A percentile compares a stretch with the other conserved stretches of the same genome.
Evolutionary conservation across 2,329 filamentous ascomycete species (phyloP).

Genomic region (Aphanocladium album): DNA sequence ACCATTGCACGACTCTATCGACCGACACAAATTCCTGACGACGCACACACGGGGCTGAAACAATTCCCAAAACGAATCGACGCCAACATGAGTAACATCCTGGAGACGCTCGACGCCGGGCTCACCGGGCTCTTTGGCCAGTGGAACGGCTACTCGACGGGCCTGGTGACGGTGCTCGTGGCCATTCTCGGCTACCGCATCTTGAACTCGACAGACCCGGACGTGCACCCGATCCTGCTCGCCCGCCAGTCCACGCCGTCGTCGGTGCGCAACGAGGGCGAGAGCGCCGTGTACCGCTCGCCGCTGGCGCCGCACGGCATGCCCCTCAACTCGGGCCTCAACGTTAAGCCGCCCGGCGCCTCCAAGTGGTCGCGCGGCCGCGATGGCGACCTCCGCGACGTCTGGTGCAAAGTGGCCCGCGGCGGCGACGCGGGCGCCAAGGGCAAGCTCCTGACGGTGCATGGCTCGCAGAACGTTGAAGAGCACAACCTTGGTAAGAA

Average conservation of each 20-base stretch:
- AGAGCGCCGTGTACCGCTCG: slow-evolving; percentile 83
- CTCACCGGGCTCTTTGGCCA: slow-evolving; percentile 65
- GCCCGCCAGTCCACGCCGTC: slow-evolving; percentile 76
- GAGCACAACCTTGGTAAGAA: slow-evolving; percentile 62
- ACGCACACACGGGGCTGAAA: background rate
- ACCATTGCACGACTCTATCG: background rate
- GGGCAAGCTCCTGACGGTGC: slow-evolving; percentile 71
- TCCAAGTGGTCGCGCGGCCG: slow-evolving; percentile 79
- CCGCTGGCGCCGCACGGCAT: slow-evolving; percentile 81
- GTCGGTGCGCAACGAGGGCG: slow-evolving; percentile 73
- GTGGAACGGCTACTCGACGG: slow-evolving; percentile 78
- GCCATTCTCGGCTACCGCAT: slow-evolving; percentile 66
- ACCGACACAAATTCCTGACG: background rate
- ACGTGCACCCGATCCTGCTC: slow-evolving; percentile 87
- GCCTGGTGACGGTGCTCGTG: slow-evolving; percentile 60
- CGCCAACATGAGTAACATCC: slow-evolving; percentile 35
- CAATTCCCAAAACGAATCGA: background rate
- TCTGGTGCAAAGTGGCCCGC: slow-evolving; percentile 72
- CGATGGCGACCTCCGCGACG: slow-evolving; percentile 83
- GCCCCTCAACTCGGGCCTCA: slow-evolving; percentile 69
- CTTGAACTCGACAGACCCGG: slow-evolving; percentile 69
- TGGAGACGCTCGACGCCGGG: slow-evolving; percentile 64
- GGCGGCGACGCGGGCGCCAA: slow-evolving; percentile 62
- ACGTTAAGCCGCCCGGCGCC: slow-evolving; percentile 73
- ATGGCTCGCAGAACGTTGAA: slow-evolving; percentile 67